Evolutionary conservation across 345 rosid genomes (phyloP).

Genomic region (Geranium rotundifolium): DNA sequence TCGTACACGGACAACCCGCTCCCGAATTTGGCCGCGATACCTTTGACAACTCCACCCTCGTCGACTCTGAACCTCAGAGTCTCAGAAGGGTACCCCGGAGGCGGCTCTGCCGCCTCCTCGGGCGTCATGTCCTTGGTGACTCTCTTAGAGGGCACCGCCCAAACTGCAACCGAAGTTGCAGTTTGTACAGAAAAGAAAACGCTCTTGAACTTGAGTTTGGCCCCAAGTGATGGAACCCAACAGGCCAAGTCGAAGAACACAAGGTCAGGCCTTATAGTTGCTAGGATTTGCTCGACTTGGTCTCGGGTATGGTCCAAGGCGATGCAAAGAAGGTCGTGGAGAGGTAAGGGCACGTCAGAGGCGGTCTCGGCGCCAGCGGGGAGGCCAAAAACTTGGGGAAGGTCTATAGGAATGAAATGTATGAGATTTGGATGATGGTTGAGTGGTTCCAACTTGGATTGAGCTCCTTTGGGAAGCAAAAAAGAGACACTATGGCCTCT

Average conservation of each 20-base stretch:
- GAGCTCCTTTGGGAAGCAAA: slow-evolving; percentile 16
- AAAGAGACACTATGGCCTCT: slow-evolving; percentile 28
- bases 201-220: slow-evolving; percentile 5
- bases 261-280: slow-evolving; percentile 9
- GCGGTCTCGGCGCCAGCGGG: slow-evolving; percentile 21
- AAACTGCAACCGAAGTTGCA: background rate
- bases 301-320: slow-evolving; percentile 9
- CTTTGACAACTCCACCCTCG: slow-evolving; percentile 5
- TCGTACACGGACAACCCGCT: slow-evolving; percentile 8
- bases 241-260: slow-evolving; percentile 17
- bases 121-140: background rate
- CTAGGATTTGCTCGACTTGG: slow-evolving; percentile 4
- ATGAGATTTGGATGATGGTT: background rate
- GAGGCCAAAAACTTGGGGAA: slow-evolving; percentile 14
- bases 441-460: slow-evolving; percentile 3
- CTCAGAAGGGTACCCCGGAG: slow-evolving; percentile 23
- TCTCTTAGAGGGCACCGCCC: too few species aligned
- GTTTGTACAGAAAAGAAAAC: slow-evolving; percentile 6
- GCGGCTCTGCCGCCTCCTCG: slow-evolving; percentile 5
- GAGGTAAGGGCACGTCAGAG: slow-evolving; percentile 11
- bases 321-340: slow-evolving; percentile 1
- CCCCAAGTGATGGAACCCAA: slow-evolving; percentile 19
- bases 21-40: background rate
- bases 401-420: background rate
- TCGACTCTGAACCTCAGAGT: background rate